Evolutionary conservation across 2,329 filamentous ascomycete species (phyloP).

Genomic region (Catunica adiposa): DNA sequence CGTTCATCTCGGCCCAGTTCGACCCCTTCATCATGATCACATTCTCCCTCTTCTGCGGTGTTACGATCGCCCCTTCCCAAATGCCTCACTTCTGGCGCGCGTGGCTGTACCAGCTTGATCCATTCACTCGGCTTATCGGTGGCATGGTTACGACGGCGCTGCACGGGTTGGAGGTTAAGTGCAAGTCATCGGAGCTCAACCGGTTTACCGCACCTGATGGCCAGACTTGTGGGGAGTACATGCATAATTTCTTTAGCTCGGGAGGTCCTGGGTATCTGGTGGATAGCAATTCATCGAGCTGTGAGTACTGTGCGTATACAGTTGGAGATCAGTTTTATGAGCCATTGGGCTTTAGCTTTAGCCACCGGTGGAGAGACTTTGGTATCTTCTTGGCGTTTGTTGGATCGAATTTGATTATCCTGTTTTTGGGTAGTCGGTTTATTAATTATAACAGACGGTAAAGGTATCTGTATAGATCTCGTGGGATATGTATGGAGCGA

Average conservation of each 20-base stretch:
- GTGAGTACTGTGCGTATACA: constrained; percentile 68
- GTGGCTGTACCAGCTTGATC: constrained; percentile 71
- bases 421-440: constrained; percentile 35
- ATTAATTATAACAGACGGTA: constrained; percentile 32
- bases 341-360: constrained; percentile 48
- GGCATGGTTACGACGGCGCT: constrained; percentile 68
- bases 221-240: constrained; percentile 59
- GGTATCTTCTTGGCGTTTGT: constrained; percentile 66
- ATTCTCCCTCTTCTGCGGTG: constrained; percentile 75
- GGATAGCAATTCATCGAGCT: constrained; percentile 44
- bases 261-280: constrained; percentile 60
- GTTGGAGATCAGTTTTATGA: constrained; percentile 67
- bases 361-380: constrained; percentile 61
- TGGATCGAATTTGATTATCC: constrained; percentile 54
- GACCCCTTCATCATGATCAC: constrained; percentile 73
- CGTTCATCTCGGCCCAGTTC: constrained; percentile 62
- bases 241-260: constrained; percentile 48
- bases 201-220: constrained; percentile 48
- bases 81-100: constrained; percentile 65
- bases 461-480: not conserved
- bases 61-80: constrained; percentile 60
- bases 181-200: constrained; percentile 45
- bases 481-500: not conserved
- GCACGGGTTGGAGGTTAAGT: constrained; percentile 46
- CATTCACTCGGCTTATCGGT: constrained; percentile 65